Percentiles rank a stretch among this genome's conserved stretches.
Evolutionary conservation across 805 yeast genomes (phyloP).

Genomic region (Saccharomycopsis sp.): DNA sequence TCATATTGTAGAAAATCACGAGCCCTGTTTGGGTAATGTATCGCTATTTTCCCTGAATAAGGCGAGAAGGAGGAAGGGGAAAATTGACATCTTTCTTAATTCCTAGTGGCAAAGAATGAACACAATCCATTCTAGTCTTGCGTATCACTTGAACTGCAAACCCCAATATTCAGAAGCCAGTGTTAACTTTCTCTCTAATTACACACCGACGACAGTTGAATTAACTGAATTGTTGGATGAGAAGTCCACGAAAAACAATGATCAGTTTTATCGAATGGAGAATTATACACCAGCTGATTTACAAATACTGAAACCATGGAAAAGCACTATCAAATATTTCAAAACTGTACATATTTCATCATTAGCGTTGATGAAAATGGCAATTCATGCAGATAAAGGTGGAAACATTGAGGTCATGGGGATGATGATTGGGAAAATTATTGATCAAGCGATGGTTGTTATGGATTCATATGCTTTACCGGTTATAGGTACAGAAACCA

Average conservation of each 20-base stretch:
- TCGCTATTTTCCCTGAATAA: too few relatives aligned
- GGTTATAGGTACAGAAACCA: conserved; percentile 91
- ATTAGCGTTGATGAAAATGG: conserved; percentile 67
- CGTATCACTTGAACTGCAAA: too few relatives aligned
- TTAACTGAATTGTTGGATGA: not conserved
- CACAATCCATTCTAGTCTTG: too few relatives aligned
- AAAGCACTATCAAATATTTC: conserved; percentile 51
- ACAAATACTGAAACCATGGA: conserved; percentile 43
- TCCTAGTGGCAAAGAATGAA: too few relatives aligned
- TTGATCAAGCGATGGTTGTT: conserved; percentile 50
- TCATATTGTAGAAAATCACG: too few relatives aligned
- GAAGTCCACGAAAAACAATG: not conserved
- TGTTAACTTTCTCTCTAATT: too few relatives aligned
- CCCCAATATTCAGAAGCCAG: too few relatives aligned
- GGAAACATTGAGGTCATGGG: conserved; percentile 94
- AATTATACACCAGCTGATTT: conserved; percentile 16
- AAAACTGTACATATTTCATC: conserved; percentile 58
- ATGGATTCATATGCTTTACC: conserved; percentile 83
- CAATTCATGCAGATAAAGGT: conserved; percentile 74
- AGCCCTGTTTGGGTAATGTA: too few relatives aligned
- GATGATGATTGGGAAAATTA: conserved; percentile 75
- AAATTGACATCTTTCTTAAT: too few relatives aligned
- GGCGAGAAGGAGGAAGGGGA: too few relatives aligned
- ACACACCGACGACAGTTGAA: not conserved
- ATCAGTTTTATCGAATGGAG: conserved; percentile 15